Evolutionary conservation across 2,329 filamentous ascomycete genomes (phyloP).

Genomic region (Tricladium varicosporioides): DNA sequence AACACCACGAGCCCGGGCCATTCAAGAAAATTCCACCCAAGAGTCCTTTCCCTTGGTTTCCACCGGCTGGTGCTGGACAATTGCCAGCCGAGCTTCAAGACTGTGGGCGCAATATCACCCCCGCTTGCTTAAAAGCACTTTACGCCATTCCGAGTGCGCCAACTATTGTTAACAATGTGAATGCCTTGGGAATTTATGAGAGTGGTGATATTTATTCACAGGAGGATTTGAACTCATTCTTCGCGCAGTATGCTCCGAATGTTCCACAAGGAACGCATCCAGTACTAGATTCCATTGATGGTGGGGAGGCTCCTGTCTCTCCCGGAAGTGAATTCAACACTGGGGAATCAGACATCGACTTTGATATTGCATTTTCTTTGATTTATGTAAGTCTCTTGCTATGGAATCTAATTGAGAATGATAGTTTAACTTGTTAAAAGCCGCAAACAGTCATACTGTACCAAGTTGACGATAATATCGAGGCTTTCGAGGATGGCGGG

Average conservation of each 20-base stretch:
- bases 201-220: conserved; percentile 52
- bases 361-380: conserved; percentile 42
- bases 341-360: conserved; percentile 38
- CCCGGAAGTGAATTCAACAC: conserved; percentile 24
- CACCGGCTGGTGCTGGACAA: conserved; percentile 4
- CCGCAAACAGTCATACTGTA: conserved; percentile 50
- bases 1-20: conserved; percentile 4
- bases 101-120: conserved; percentile 55
- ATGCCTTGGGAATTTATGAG: conserved; percentile 53
- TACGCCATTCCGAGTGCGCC: conserved; percentile 45
- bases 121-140: conserved; percentile 53
- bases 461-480: conserved; percentile 39
- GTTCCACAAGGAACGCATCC: conserved; percentile 32
- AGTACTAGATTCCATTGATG: conserved; percentile 33
- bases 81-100: conserved; percentile 23
- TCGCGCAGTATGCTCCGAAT: conserved; percentile 40
- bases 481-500: conserved; percentile 14
- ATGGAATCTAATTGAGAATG: not conserved
- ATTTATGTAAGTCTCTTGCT: conserved; percentile 37
- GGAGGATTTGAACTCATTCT: conserved; percentile 47
- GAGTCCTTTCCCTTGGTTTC: conserved; percentile 13
- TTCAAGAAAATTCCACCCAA: conserved; percentile 5
- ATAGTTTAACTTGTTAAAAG: conserved; percentile 16
- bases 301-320: conserved; percentile 26
- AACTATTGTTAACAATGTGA: conserved; percentile 37